These are phyloP conservation scores for Boletus eberwhitei DNA, from an alignment of 768 basidiomycete genomes.

Conservation along the genomic window DNA sequence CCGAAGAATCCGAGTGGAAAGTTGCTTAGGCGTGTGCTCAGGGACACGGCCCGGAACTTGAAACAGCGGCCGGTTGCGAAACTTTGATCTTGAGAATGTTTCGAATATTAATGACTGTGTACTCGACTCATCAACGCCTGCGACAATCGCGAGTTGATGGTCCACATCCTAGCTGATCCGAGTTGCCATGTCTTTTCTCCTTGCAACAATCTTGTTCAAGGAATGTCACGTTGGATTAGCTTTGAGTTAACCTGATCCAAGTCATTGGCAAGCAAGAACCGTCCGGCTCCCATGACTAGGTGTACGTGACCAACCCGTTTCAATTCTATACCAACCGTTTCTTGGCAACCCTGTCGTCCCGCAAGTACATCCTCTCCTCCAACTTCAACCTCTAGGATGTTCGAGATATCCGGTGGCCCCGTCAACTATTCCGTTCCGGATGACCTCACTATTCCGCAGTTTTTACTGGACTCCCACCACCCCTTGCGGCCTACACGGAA, in stretches of 20 bases:
- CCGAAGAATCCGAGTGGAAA: slow-evolving; percentile 76
- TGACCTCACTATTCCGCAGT: slow-evolving; percentile 62
- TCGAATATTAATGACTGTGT: background rate
- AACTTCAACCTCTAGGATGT: slow-evolving; percentile 1
- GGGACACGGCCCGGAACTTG: slow-evolving; percentile 43
- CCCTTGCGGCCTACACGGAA: slow-evolving; percentile 45
- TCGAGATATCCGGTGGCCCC: slow-evolving; percentile 26
- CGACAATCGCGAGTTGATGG: background rate
- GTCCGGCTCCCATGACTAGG: background rate
- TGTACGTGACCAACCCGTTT: background rate
- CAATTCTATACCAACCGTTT: background rate
- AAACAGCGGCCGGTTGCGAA: slow-evolving; percentile 19
- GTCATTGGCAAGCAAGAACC: background rate
- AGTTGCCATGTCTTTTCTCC: background rate
- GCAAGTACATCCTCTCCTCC: background rate
- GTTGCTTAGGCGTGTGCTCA: slow-evolving; percentile 51
- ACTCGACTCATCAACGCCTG: background rate
- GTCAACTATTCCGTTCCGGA: slow-evolving; percentile 51
- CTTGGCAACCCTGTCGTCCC: background rate
- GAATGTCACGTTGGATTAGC: too few relatives aligned
- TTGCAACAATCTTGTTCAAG: background rate
- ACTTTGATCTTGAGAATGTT: slow-evolving; percentile 19
- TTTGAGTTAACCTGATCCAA: background rate
- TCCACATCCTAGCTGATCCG: background rate
- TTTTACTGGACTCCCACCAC: slow-evolving; percentile 49